phyloP scores from a whole-genome alignment of 116 monocot genomes.

The Phalaenopsis hybrid region DNA sequence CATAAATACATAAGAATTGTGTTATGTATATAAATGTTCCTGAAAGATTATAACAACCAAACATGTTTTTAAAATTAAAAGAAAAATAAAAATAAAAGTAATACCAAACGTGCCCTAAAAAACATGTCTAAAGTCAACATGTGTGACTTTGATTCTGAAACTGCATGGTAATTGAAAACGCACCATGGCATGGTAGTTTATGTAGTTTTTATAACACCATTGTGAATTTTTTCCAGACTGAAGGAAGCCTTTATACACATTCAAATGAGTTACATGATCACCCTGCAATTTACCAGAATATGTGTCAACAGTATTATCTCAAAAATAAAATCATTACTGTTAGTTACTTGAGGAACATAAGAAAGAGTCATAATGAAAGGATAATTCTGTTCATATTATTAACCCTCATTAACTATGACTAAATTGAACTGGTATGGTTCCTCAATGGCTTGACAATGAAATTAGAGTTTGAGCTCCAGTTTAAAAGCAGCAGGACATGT shows the following conservation, averaged over 20 bases:
- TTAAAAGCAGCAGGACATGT: too few relatives aligned
- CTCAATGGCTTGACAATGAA: too few relatives aligned
- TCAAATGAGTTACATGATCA: constrained; percentile 84
- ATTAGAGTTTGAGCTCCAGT: too few relatives aligned
- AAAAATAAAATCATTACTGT: not conserved
- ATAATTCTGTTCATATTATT: too few relatives aligned
- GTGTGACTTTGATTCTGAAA: not conserved
- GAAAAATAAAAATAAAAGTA: too few relatives aligned
- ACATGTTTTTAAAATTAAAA: too few relatives aligned
- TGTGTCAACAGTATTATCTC: not conserved
- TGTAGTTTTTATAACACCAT: constrained; percentile 92
- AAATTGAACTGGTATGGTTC: too few relatives aligned
- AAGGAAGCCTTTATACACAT: constrained; percentile 87
- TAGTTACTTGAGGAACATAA: not conserved
- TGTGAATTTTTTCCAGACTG: constrained; percentile 79
- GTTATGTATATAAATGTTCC: too few relatives aligned
- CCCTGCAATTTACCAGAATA: constrained; percentile 47
- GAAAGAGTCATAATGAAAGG: not conserved
- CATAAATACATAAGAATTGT: too few relatives aligned
- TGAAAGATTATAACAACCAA: too few relatives aligned
- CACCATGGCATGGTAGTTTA: constrained; percentile 94
- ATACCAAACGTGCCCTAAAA: too few relatives aligned
- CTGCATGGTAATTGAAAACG: constrained; percentile 10
- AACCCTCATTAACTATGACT: too few relatives aligned
- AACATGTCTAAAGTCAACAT: not conserved